Evolutionary conservation across 2,329 filamentous ascomycete genomes (phyloP), one percentile per base, ranked within the genome.

Genomic region (Trichoderma gracile): DNA sequence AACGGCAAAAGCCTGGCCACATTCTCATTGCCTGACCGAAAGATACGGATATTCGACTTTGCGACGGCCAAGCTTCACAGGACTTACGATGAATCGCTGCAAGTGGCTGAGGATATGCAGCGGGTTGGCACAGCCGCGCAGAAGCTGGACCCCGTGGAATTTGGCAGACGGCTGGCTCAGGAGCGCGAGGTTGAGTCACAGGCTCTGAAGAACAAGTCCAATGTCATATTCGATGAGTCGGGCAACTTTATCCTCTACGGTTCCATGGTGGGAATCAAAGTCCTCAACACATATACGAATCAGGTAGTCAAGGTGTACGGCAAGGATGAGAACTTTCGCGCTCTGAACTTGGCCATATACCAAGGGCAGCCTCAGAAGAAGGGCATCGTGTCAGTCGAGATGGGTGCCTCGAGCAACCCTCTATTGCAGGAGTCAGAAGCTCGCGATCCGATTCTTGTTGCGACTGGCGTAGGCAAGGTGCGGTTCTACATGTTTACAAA

Each of bases 401-500:
- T 99, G 95, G 96, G 95, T 1, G 95, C 96, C 0, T 96, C 92
- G 40, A 90, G 86, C 71, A 99, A 99, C 74, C 95, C 96, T 0
- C 84, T 99, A 1, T 84, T 99, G 2, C 91, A 95, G 73, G 93
- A 97, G 80, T 92, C 95, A 1, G 94, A 97, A 77, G 86, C 88
- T 21, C 86, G 93, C 67, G 95, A 99, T 74, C 93, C 96, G 0
- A 94, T 98, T 73, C 81, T 99, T 8, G 85, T 96, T 50, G 84
- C 86, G 10, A 98, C 95, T 0, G 94, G 89, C 0, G 89, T 91
- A 52, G 90, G 89, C 67, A 98, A 97, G 78, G 86, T 90, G 30
- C 90, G 96, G 46, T 99, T 99, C 79, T 99, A 97, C 83, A 93
- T 98, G 87, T 99, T 97, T 77, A 97, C 92, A 42, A 96, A 97